Base-by-base conservation (phyloP, 108 stramenopile species). In the Nitzschia sp. region DNA sequence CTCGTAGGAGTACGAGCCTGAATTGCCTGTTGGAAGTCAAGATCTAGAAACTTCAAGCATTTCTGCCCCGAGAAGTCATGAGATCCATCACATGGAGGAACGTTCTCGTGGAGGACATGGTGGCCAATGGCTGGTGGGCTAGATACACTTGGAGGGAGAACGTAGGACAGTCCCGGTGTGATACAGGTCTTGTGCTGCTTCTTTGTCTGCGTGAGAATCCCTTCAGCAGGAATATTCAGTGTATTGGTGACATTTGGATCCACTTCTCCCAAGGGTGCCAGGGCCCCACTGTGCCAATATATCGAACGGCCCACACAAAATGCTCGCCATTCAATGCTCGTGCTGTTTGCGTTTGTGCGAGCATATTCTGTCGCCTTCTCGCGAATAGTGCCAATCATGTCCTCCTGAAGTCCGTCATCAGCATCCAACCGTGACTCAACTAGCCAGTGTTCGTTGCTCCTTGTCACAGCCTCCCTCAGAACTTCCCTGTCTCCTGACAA, bases 1-100 rank as follows among this genome's bases (percentile, higher is more conserved):
- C 78, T 80, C 11, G 85, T 85, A 15, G 85, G 81, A 19, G 85
- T 80, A 17, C 85, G 81, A 30, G 80, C 78, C 31, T 81, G 79
- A 30, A 85, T 27, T 41, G 34, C 38, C 38, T 41, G 38, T 9
- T 6, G 38, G 13, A 41, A 41, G 6, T 13, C 73, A 25, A 74
- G 13, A 16, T 55, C 35, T n/a, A 69, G 48, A 31, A 32, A 15
- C 5, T 58, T 64, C 0, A 23, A 26, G 13, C 33, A 71, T 19
- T 61, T 3, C 1, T 32, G 52, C 9, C 38, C 38, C 38, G 13
- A 41, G 13, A 41, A 9, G 11, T 48, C 35, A 35, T 35, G 26
- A 1, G 3, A 16, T 17, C 32, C 17, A 0, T 63, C 41, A 16
- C 58, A 26, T 6, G 32, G 17, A 29, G 61, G 53, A 21, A 55